Evolutionary conservation across 2,329 filamentous ascomycete species (phyloP).

Genomic region (Pezizomycotina sp.): DNA sequence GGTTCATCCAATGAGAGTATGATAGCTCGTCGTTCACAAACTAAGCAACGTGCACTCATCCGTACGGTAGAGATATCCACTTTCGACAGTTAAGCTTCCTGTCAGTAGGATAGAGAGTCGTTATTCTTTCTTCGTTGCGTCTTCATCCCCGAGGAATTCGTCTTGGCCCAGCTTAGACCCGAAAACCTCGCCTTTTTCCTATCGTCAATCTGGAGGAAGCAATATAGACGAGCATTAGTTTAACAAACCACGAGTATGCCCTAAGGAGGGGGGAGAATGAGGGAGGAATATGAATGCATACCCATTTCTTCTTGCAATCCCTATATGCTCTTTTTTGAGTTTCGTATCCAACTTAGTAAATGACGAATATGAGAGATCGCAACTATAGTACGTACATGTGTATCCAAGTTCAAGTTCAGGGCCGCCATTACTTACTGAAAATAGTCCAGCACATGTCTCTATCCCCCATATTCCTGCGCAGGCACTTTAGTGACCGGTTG

Average conservation of each 20-base stretch:
- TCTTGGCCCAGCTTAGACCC: too few species aligned
- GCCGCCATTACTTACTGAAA: conserved; percentile 56
- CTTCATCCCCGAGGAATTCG: too few species aligned
- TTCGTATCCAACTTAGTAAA: conserved; percentile 34
- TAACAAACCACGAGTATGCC: too few species aligned
- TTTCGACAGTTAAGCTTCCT: too few species aligned
- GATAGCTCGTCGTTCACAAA: too few species aligned
- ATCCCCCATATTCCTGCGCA: conserved; percentile 77
- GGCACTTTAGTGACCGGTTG: conserved; percentile 70
- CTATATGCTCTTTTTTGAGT: too few species aligned
- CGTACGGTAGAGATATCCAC: too few species aligned
- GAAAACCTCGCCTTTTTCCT: conserved; percentile 35
- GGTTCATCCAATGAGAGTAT: too few species aligned
- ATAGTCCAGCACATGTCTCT: conserved; percentile 82
- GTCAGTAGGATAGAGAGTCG: too few species aligned
- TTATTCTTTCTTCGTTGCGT: too few species aligned
- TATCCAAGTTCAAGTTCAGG: neutral
- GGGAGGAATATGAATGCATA: conserved; percentile 34
- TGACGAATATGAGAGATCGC: neutral
- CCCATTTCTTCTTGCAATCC: conserved; percentile 91
- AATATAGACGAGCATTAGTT: conserved; percentile 6
- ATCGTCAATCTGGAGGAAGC: conserved; percentile 30
- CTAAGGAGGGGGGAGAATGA: neutral
- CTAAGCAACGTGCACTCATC: too few species aligned
- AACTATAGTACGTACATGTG: neutral